Conservation (phyloP, 371 early-diverging fungal species). For the Mortierella sp. region DNA sequence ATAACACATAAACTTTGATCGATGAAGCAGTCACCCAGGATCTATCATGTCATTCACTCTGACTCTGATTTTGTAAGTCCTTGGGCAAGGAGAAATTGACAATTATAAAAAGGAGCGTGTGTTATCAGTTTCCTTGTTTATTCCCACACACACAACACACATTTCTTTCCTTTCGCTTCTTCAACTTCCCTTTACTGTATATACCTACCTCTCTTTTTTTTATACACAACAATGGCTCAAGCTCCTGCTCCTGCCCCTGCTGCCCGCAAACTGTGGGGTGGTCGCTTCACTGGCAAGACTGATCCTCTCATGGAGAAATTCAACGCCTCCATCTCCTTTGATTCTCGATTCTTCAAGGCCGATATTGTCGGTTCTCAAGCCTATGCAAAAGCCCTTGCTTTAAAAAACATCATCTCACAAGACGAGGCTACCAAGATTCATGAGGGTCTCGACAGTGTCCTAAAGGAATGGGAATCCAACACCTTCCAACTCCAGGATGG, state of each 20-base stretch:
- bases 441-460: constrained; percentile 81
- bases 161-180: background rate
- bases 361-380: constrained; percentile 93
- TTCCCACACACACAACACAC: constrained; percentile 3
- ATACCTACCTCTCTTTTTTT: background rate
- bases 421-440: constrained; percentile 81
- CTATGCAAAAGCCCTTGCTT: constrained; percentile 88
- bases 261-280: constrained; percentile 84
- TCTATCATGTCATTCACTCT: background rate
- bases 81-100: too few species aligned
- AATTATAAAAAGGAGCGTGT: too few species aligned
- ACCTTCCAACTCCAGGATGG: constrained; percentile 81
- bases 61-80: too few species aligned
- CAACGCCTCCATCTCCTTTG: constrained; percentile 95
- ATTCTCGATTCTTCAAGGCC: constrained; percentile 90
- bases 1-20: background rate
- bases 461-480: constrained; percentile 85
- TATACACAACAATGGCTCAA: constrained; percentile 18
- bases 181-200: background rate
- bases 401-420: constrained; percentile 79
- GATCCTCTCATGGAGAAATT: constrained; percentile 97
- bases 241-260: constrained; percentile 28
- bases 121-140: background rate
- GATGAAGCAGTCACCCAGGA: background rate
- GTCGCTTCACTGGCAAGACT: constrained; percentile 88